phyloP scores from a whole-genome alignment of 345 rosid genomes.

The Ricinus communis region DNA sequence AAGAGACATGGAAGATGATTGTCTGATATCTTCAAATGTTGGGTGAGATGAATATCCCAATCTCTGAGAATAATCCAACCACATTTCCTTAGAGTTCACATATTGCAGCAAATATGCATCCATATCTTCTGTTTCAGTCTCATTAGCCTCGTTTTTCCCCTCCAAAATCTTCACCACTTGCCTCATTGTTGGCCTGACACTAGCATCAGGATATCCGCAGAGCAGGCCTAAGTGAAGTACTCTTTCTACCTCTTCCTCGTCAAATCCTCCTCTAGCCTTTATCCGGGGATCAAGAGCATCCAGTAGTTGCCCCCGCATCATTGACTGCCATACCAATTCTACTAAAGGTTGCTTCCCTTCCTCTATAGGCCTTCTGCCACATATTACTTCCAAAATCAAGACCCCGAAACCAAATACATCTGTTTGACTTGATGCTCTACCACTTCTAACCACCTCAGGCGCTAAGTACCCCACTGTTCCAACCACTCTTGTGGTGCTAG shows the following conservation, averaged over 20 bases:
- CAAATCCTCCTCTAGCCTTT: conserved; percentile 35
- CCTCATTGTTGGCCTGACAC: conserved; percentile 65
- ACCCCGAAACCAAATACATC: conserved; percentile 56
- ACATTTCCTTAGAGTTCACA: conserved; percentile 31
- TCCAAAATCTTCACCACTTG: conserved; percentile 68
- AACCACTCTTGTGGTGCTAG: conserved; percentile 64
- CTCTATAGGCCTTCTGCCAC: conserved; percentile 56
- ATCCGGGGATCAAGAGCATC: conserved; percentile 49
- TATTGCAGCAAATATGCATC: conserved; percentile 50
- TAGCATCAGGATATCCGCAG: conserved; percentile 61
- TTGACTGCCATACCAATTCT: conserved; percentile 43
- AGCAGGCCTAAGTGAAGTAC: conserved; percentile 59
- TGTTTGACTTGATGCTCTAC: conserved; percentile 46
- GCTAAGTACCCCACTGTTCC: conserved; percentile 80
- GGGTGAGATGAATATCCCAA: conserved; percentile 42
- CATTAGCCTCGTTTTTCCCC: conserved; percentile 42
- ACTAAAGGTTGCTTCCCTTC: conserved; percentile 47
- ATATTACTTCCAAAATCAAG: conserved; percentile 51
- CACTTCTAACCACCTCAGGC: conserved; percentile 54
- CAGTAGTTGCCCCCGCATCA: conserved; percentile 41
- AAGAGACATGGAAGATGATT: conserved; percentile 40
- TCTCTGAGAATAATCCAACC: conserved; percentile 31
- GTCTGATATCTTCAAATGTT: conserved; percentile 45
- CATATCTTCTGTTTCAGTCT: conserved; percentile 48
- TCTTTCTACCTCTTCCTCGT: conserved; percentile 44